Conservation (phyloP, 257 asterid species). For the Solanum chilense region DNA sequence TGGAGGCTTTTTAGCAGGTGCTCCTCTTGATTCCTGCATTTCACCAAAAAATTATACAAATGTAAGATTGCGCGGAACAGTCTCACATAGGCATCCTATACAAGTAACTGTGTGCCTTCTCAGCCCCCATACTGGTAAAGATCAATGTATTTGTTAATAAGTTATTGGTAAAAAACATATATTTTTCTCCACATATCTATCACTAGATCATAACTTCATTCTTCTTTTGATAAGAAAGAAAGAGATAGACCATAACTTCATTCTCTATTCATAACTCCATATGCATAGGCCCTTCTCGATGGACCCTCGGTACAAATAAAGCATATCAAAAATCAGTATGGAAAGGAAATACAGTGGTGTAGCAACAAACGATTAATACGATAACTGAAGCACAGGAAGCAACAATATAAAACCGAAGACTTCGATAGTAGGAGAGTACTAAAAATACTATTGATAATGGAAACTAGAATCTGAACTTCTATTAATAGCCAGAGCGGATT, state of each 20-base stretch:
- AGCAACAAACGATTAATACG: not conserved
- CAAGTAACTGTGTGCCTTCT: not conserved
- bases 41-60: not conserved
- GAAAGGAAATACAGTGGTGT: not conserved
- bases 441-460: not conserved
- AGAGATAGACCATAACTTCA: not conserved
- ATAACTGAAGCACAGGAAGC: not conserved
- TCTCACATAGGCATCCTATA: not conserved
- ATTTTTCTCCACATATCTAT: not conserved
- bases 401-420: not conserved
- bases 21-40: conserved; percentile 88
- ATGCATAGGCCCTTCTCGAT: not conserved
- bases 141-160: not conserved
- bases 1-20: conserved; percentile 71
- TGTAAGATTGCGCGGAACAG: not conserved
- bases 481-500: not conserved
- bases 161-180: not conserved
- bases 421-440: not conserved
- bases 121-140: not conserved
- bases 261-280: not conserved
- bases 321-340: not conserved
- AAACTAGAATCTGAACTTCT: not conserved
- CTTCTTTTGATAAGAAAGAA: not conserved
- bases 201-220: not conserved
- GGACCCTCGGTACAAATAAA: not conserved